Evolutionary conservation across 1,284 basidiomycete genomes (phyloP).

Genomic region (Coniferiporia sulphurascens): DNA sequence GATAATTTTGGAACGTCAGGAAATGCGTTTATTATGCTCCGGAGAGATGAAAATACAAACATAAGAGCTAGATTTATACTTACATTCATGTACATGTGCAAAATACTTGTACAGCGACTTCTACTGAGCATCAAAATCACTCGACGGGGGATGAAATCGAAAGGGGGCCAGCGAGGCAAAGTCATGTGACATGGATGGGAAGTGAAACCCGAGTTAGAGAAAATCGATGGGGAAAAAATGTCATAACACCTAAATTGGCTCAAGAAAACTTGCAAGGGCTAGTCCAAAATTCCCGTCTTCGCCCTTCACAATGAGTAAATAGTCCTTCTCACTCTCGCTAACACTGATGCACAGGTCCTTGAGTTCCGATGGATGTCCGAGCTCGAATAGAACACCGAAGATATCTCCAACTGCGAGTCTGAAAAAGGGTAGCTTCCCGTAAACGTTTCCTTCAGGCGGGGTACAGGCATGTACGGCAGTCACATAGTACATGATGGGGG

Average conservation of each 20-base stretch:
- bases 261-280: constrained; percentile 72
- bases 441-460: constrained; percentile 58
- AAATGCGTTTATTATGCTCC: not conserved
- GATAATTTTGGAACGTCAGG: not conserved
- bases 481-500: constrained; percentile 53
- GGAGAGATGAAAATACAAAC: not conserved
- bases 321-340: constrained; percentile 71
- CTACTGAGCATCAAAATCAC: not conserved
- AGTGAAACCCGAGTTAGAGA: not conserved
- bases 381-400: constrained; percentile 66
- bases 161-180: not conserved
- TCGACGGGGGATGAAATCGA: not conserved
- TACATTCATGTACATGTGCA: not conserved
- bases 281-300: constrained; percentile 57
- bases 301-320: constrained; percentile 59
- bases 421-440: constrained; percentile 71
- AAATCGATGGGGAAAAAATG: not conserved
- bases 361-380: constrained; percentile 69
- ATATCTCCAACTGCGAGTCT: constrained; percentile 52
- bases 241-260: constrained; percentile 36
- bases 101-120: not conserved
- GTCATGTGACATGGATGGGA: not conserved
- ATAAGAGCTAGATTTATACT: not conserved
- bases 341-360: constrained; percentile 66
- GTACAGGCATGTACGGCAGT: constrained; percentile 60